A percentile compares a stretch with the other conserved stretches of the same genome.
Conservation (phyloP, 129 eudicot species). For the Flaveria ramosissima region DNA sequence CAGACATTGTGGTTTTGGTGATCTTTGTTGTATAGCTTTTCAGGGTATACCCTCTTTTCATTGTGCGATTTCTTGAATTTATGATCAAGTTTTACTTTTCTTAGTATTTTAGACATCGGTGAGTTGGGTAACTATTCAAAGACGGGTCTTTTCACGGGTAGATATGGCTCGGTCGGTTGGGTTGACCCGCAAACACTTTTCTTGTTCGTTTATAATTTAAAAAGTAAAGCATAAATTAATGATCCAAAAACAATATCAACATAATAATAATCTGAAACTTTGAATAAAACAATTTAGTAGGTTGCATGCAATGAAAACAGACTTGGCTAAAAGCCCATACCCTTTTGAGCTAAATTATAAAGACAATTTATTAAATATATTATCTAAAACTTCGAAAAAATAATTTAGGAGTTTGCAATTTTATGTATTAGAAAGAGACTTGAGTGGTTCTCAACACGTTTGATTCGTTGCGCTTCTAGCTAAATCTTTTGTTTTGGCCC, state of each 20-base stretch:
- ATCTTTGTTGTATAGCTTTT: neutral
- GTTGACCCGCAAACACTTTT: neutral
- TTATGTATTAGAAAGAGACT: neutral
- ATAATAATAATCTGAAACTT: neutral
- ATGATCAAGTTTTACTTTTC: constrained; percentile 1
- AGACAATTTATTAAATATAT: neutral
- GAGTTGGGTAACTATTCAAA: neutral
- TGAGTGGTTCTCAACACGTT: neutral
- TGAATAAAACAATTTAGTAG: neutral
- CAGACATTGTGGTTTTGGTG: neutral
- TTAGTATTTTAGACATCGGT: neutral
- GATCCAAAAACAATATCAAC: neutral
- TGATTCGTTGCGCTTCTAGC: neutral
- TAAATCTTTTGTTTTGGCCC: neutral
- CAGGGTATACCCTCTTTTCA: neutral
- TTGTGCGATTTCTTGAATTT: constrained; percentile 10
- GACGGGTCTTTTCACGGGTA: neutral
- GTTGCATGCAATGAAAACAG: neutral
- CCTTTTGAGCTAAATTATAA: neutral
- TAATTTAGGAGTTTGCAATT: neutral
- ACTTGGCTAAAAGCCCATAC: neutral
- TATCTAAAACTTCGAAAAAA: neutral
- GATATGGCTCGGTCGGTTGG: neutral
- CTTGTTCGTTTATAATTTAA: neutral
- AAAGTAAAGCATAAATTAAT: neutral